phyloP scores from a whole-genome alignment of 208 protist species.

The Borovskyia barvae region DNA sequence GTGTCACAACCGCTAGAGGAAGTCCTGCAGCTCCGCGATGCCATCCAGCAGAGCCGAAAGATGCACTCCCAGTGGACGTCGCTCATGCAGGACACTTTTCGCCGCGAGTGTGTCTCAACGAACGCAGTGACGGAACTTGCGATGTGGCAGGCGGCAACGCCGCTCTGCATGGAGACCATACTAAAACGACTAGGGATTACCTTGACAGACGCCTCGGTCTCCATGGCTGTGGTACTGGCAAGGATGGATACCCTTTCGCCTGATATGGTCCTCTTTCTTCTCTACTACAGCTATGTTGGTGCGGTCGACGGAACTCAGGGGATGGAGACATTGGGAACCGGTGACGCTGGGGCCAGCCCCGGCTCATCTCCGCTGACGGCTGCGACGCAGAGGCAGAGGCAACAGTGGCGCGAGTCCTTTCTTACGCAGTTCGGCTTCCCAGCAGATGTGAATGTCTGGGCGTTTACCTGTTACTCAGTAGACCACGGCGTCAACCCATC shows the following conservation, averaged over 20 bases:
- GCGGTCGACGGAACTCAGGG: constrained; percentile 1
- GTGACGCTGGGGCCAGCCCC: too few species aligned
- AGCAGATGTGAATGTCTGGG: constrained; percentile 33
- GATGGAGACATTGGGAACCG: not conserved
- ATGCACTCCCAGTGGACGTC: constrained; percentile 34
- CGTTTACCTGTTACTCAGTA: constrained; percentile 50
- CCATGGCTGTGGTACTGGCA: constrained; percentile 28
- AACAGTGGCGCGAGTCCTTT: constrained; percentile 43
- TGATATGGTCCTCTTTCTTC: constrained; percentile 50
- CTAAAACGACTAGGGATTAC: constrained; percentile 36
- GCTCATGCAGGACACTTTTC: constrained; percentile 30
- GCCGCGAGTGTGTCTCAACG: constrained; percentile 22
- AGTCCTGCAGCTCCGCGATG: constrained; percentile 35
- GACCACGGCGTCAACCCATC: constrained; percentile 51
- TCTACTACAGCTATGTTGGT: constrained; percentile 46
- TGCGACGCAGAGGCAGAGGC: constrained; percentile 22
- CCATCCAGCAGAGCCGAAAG: constrained; percentile 2
- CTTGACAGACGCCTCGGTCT: constrained; percentile 14
- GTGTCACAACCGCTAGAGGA: constrained; percentile 34
- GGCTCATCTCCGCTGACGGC: too few species aligned
- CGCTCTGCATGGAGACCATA: constrained; percentile 59
- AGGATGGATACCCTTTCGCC: constrained; percentile 31
- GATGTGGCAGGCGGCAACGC: constrained; percentile 30
- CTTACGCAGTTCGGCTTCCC: constrained; percentile 45
- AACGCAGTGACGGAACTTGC: constrained; percentile 17